Evolutionary conservation across 352 stramenopile species (phyloP).

Genomic region (Globisporangium cylindrosporum): DNA sequence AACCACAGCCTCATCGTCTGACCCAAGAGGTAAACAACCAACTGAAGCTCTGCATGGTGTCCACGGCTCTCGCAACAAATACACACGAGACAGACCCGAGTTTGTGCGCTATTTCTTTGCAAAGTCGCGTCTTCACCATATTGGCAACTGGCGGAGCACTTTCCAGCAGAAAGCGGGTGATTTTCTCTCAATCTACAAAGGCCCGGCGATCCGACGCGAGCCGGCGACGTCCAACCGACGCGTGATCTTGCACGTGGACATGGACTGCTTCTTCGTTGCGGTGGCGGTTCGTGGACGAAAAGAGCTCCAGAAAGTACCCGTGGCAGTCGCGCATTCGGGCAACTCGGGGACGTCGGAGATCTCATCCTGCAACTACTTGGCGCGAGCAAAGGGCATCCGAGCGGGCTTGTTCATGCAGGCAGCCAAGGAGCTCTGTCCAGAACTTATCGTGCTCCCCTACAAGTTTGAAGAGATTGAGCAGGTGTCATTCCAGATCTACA

Average conservation of each 20-base stretch:
- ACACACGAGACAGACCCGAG: conserved; percentile 60
- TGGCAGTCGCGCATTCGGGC: conserved; percentile 90
- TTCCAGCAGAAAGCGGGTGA: conserved; percentile 68
- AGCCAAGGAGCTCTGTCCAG: conserved; percentile 89
- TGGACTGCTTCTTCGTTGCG: conserved; percentile 97
- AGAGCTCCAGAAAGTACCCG: conserved; percentile 64
- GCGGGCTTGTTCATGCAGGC: conserved; percentile 94
- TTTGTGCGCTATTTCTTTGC: conserved; percentile 83
- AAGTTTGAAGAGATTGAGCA: conserved; percentile 90
- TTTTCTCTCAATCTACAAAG: conserved; percentile 66
- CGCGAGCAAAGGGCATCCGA: conserved; percentile 85
- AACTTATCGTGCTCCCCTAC: conserved; percentile 93
- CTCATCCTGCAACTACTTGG: conserved; percentile 95
- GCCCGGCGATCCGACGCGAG: conserved; percentile 31
- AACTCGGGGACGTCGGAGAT: conserved; percentile 87
- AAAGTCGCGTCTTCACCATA: conserved; percentile 84
- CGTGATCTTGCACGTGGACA: conserved; percentile 95
- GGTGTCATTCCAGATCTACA: conserved; percentile 91
- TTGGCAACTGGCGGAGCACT: conserved; percentile 72
- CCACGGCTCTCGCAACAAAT: conserved; percentile 38
- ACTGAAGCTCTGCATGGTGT: neutral
- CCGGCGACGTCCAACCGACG: conserved; percentile 39
- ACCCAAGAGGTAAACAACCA: neutral
- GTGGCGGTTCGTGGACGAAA: conserved; percentile 87
- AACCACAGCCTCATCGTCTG: neutral